A percentile compares a stretch with the other conserved stretches of the same genome.
These are phyloP conservation scores for Neofusicoccum umdonicola DNA, from an alignment of 2,329 filamentous ascomycete species.

Conservation along the genomic window DNA sequence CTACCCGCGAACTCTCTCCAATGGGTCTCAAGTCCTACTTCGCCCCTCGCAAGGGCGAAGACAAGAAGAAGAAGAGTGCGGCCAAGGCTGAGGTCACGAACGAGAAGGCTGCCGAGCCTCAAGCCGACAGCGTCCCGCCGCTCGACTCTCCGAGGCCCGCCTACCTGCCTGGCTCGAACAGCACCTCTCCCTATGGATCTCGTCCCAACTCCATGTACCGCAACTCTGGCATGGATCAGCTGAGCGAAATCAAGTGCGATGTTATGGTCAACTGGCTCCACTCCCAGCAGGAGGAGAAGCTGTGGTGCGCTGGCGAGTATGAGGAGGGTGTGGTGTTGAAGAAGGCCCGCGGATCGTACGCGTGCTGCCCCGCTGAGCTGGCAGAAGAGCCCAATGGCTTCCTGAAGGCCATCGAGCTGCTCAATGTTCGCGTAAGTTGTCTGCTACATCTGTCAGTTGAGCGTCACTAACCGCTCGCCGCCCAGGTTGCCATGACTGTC, in stretches of 20 bases:
- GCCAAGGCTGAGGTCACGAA: not conserved
- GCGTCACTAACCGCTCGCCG: slow-evolving; percentile 15
- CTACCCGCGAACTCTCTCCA: not conserved
- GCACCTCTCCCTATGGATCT: slow-evolving; percentile 15
- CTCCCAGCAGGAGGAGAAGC: slow-evolving; percentile 57
- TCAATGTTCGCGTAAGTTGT: slow-evolving; percentile 53
- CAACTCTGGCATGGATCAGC: slow-evolving; percentile 43
- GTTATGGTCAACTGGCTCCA: slow-evolving; percentile 65
- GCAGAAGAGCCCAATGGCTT: slow-evolving; percentile 47
- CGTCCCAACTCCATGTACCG: slow-evolving; percentile 35
- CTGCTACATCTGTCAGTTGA: slow-evolving; percentile 22
- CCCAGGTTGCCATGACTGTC: slow-evolving; percentile 64
- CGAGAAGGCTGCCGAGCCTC: not conserved
- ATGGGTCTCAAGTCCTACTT: slow-evolving; percentile 16
- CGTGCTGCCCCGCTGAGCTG: slow-evolving; percentile 51
- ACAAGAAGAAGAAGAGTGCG: slow-evolving; percentile 4
- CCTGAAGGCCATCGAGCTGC: slow-evolving; percentile 47
- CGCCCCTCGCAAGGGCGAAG: slow-evolving; percentile 10
- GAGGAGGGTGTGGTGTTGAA: slow-evolving; percentile 59
- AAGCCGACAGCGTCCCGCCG: not conserved
- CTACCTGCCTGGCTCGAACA: not conserved
- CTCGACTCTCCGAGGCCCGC: slow-evolving; percentile 1
- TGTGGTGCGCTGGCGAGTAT: slow-evolving; percentile 48
- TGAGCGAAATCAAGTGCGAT: slow-evolving; percentile 57
- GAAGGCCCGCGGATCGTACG: slow-evolving; percentile 50